Evolutionary conservation across 805 yeast species (phyloP), one percentile per base, ranked within the genome.

Genomic region (Lachancea dasiensis): DNA sequence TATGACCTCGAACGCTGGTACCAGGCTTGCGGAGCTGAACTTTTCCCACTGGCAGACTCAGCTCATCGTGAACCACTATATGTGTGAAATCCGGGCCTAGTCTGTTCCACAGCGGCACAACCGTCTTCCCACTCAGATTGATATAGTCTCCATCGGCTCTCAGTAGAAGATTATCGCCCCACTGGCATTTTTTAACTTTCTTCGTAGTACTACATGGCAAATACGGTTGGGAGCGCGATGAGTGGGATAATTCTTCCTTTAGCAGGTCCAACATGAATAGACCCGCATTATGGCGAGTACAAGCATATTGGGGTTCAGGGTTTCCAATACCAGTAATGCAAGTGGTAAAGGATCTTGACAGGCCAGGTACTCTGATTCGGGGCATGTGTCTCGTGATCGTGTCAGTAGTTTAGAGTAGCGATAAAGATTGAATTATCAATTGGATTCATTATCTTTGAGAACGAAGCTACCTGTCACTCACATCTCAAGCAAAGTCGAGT

Each of bases 211-310:
- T 42, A 46, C 33, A 49, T 28, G 36, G 36, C 37, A 33, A 39
- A 23, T 22, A 55, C 13, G 30, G 34, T 25, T 24, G 36, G 4
- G n/a, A n/a, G n/a, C n/a, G n/a, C n/a, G 32, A 32, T 8, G 40
- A 39, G 3, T 33, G 35, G 7, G 22, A 25, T 38, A 46, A 53
- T 48, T 42, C 43, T 9, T 64, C 58, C 24, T 45, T 50, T 20
- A 64, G 32, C 16, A 45, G 27, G 24, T 78, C 65, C 26, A 78
- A 60, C 25, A 77, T 54, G 34, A 69, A 54, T 45, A 83, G 84
- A 1, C 95, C 96, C 0, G 79, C 85, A 42, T 81, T 85, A 53
- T 86, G 96, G 24, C 95, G 65, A 0, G 95, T 82, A 5, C 68
- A 66, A 6, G 61, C 59, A 48, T 71, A 84, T 34, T 67, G 60